Evolutionary conservation across 106 monocot genomes (phyloP).

Genomic region (Cymbidium sinense): DNA sequence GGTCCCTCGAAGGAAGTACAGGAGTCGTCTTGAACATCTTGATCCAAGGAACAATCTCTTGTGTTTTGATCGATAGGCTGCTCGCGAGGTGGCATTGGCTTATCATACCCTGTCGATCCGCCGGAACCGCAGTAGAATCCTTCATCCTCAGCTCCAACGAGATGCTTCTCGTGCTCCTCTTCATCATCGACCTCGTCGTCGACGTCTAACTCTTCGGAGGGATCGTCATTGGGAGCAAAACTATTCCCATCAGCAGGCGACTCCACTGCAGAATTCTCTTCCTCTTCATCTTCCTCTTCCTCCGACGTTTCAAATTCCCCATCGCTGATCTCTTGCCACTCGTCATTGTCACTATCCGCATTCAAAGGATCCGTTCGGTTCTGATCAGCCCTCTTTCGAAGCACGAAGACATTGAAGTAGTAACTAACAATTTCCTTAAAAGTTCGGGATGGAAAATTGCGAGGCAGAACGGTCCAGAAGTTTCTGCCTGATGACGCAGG

Average conservation of each 20-base stretch:
- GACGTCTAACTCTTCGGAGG: slow-evolving; percentile 1
- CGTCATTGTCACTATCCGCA: slow-evolving; percentile 84
- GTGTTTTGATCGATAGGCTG: slow-evolving; percentile 3
- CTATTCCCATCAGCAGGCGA: slow-evolving; percentile 35
- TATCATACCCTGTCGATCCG: neutral
- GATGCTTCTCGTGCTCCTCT: neutral
- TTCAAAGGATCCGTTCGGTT: slow-evolving; percentile 51
- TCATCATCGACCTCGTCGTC: slow-evolving; percentile 10
- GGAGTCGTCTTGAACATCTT: slow-evolving; percentile 54
- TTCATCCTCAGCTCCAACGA: neutral
- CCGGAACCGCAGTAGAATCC: neutral
- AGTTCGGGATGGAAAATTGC: slow-evolving; percentile 25
- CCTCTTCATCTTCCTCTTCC: slow-evolving; percentile 36
- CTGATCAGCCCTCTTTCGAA: slow-evolving; percentile 75
- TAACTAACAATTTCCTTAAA: slow-evolving; percentile 56
- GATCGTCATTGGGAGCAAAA: neutral
- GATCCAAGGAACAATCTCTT: slow-evolving; percentile 14
- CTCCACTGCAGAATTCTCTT: slow-evolving; percentile 54
- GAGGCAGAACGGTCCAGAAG: slow-evolving; percentile 49
- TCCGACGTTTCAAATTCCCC: neutral
- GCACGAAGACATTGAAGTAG: slow-evolving; percentile 87
- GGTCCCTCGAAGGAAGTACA: slow-evolving; percentile 73
- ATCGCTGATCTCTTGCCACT: slow-evolving; percentile 44
- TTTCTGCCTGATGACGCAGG: slow-evolving; percentile 68
- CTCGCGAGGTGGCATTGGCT: neutral